phyloP scores from a whole-genome alignment of 768 basidiomycete genomes.

The Polyporus arcularius region DNA sequence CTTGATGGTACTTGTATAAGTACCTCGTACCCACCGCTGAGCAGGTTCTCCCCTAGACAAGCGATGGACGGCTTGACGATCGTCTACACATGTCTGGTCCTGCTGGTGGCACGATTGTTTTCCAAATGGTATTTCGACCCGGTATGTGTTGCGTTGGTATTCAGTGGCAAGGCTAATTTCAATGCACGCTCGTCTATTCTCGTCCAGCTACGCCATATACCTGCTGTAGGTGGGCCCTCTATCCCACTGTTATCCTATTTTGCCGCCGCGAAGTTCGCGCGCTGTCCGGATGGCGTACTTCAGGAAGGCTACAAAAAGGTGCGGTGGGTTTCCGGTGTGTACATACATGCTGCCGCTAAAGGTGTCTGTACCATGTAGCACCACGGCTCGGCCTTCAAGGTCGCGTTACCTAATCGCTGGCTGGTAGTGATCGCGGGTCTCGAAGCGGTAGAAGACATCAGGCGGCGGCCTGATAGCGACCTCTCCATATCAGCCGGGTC shows the following conservation, averaged over 20 bases:
- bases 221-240: conserved; percentile 36
- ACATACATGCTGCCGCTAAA: too few relatives aligned
- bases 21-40: too few relatives aligned
- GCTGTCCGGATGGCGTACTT: conserved; percentile 25
- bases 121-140: too few relatives aligned
- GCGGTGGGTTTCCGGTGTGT: not conserved
- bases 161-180: too few relatives aligned
- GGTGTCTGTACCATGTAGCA: conserved; percentile 20
- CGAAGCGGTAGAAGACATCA: conserved; percentile 50
- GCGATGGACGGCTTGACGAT: too few relatives aligned
- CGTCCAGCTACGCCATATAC: conserved; percentile 28
- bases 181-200: too few relatives aligned
- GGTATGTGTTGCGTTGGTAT: too few relatives aligned
- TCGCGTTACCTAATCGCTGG: conserved; percentile 47
- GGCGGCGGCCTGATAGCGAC: conserved; percentile 46
- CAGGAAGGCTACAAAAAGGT: conserved; percentile 30
- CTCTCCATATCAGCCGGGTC: conserved; percentile 44
- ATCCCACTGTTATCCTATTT: conserved; percentile 34
- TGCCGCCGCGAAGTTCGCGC: conserved; percentile 29
- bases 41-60: too few relatives aligned
- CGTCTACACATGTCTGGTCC: too few relatives aligned
- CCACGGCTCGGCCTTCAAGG: conserved; percentile 36
- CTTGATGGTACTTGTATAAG: too few relatives aligned
- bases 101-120: too few relatives aligned
- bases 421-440: conserved; percentile 43